Base-by-base conservation (phyloP, 208 protist species). In the Trypanosoma congolense region DNA sequence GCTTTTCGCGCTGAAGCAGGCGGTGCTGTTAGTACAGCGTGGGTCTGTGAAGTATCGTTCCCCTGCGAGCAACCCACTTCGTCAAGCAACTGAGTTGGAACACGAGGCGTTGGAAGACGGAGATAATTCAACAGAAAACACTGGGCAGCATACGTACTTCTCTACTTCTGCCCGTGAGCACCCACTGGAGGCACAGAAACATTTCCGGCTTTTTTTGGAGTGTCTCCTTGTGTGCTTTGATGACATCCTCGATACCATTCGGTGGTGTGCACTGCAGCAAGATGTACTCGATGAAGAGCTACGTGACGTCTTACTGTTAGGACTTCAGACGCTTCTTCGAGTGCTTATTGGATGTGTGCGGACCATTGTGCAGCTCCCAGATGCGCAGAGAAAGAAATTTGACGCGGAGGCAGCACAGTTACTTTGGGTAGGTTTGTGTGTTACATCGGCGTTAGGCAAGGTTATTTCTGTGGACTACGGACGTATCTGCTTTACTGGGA, bases 1-100 rank as follows among this genome's bases (percentile, higher is more conserved):
- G 33, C 60, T 76, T 5, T 88, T 87, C 58, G 84, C 68, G 1
- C 26, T 92, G 22, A 83, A 84, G 65, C 84, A 92, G 63, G 78
- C 72, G n/a, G 70, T 68, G 22, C 28, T 79, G 29, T 77, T 86
- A 49, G 55, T 88, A 53, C 65, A 84, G 60, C 56, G 63, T 16
- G 72, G 55, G 25, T 73, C 79, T 4, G 61, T 49, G 19, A 62
- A 49, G 12, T 68, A 67, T 31, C 62, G 62, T 21, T 21, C 8
- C 3, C 10, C 62, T 14, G 29, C 33, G 22, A 1, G 3, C 4
- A 31, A 10, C 16, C 40, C 36, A 33, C 38, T n/a, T 10, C 18
- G 22, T 25, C 38, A 33, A 31, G 60, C 19, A 14, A 25, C 4
- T 16, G 14, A 5, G 21, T 19, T 10, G 35, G 22, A 40, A 29